Base-by-base conservation (phyloP, 768 basidiomycete genomes). In the Tulasnella sp. region DNA sequence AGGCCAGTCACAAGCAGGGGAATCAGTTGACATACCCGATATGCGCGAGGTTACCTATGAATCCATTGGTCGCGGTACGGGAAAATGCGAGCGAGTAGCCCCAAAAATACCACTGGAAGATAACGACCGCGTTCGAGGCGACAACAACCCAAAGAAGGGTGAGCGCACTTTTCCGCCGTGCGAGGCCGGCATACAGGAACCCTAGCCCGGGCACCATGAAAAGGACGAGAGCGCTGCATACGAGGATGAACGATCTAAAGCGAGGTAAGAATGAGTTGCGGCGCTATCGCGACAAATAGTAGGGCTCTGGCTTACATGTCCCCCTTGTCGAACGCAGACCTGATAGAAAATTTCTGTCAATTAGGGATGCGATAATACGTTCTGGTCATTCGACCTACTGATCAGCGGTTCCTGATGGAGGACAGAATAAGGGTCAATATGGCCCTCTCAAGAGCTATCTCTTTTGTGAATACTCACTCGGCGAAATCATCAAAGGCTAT, bases 1-100 rank as follows among this genome's bases (percentile, higher is more conserved):
- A n/a, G n/a, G 34, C 34, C 7, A 38, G 34, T 7, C 5, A 38
- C 7, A 15, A 15, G 34, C 7, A 38, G 15, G 34, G 34, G 34
- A 38, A 38, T n/a, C 21, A 17, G 41, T 34, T 21, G 53, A 34
- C 34, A 41, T 43, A 55, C 53, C 86, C 88, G 65, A 93, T 86
- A 71, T 88, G 81, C 38, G 75, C 75, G 23, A 96, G 80, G 70
- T 94, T 82, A 45, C 87, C 87, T 61, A 89, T 88, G 73, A 75
- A 84, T 30, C 86, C 80, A 69, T 86, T 84, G 54, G 81, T 4
- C 3, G 64, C 67, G 2, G 85, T 77, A 1, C 83, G 76, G 2
- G 88, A 89, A 72, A 94, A 94, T 1, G 88, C 86, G 30, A 94
- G 76, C 0, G 80, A 86, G 73, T 92, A 94, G 70, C 84, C 84